phyloP scores from a whole-genome alignment of 192 early-diverging fungal species.

The Funneliformis geosporum region DNA sequence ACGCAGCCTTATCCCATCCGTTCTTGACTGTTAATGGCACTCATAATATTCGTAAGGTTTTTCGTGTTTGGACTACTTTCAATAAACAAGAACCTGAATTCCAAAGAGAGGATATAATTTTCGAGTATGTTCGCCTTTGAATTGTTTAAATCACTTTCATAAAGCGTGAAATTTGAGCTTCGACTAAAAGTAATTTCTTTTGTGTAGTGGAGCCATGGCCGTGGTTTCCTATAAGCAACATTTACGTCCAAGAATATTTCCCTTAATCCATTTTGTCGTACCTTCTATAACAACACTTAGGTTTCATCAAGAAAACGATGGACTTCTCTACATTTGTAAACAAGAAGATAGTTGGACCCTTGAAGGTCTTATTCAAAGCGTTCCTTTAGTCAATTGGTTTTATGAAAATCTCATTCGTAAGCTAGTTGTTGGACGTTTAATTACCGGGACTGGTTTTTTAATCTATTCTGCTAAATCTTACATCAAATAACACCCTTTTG shows the following conservation, averaged over 20 bases:
- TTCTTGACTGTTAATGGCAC: slow-evolving; percentile 50
- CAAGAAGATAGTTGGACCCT: slow-evolving; percentile 62
- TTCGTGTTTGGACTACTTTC: slow-evolving; percentile 45
- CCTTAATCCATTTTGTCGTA: slow-evolving; percentile 49
- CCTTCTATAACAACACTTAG: slow-evolving; percentile 51
- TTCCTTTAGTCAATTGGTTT: slow-evolving; percentile 56
- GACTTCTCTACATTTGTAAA: slow-evolving; percentile 49
- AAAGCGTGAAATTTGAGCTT: no score
- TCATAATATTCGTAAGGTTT: slow-evolving; percentile 53
- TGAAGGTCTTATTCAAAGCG: slow-evolving; percentile 54
- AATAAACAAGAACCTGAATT: slow-evolving; percentile 38
- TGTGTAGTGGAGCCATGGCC: slow-evolving; percentile 46
- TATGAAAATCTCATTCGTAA: slow-evolving; percentile 52
- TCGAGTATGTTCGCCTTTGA: slow-evolving; percentile 38
- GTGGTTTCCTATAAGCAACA: slow-evolving; percentile 54
- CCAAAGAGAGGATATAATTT: slow-evolving; percentile 37
- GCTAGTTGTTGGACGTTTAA: background rate
- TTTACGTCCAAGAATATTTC: slow-evolving; percentile 52
- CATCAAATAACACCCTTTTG: background rate
- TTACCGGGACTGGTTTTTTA: background rate
- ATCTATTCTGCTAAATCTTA: background rate
- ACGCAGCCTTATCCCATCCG: slow-evolving; percentile 53
- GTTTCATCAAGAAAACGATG: slow-evolving; percentile 48
- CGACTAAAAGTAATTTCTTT: no score
- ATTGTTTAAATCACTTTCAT: no score